phyloP scores from a whole-genome alignment of 176 grass and related monocot genomes.

The Bothriochloa decipiens region DNA sequence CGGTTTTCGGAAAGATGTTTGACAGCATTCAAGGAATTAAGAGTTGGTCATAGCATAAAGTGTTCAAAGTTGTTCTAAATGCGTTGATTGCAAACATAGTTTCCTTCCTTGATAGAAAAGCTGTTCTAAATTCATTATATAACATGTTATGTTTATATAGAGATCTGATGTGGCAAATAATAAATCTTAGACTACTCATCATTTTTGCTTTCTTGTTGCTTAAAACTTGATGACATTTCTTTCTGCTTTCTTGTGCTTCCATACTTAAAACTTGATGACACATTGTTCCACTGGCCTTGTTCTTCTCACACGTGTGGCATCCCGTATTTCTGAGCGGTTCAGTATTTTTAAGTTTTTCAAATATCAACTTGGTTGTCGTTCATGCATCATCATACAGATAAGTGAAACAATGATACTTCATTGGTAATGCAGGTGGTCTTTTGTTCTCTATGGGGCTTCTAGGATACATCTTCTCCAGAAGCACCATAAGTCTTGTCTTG shows the following conservation, averaged over 20 bases:
- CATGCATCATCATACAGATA: conserved; percentile 9
- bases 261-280: not conserved
- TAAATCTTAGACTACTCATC: not conserved
- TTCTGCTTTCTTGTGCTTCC: not conserved
- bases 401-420: not conserved
- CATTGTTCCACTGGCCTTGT: not conserved
- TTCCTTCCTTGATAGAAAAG: not conserved
- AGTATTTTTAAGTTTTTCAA: not conserved
- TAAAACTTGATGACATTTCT: too few relatives aligned
- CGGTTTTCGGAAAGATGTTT: conserved; percentile 3
- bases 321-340: not conserved
- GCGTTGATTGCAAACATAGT: conserved; percentile 1
- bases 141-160: not conserved
- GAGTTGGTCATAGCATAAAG: conserved; percentile 7
- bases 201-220: not conserved
- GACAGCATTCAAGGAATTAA: not conserved
- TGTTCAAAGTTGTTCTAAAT: not conserved
- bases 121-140: not conserved
- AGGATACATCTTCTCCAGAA: conserved; percentile 71
- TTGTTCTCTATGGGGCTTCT: conserved; percentile 66
- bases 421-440: conserved; percentile 66
- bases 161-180: not conserved
- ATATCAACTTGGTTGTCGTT: not conserved
- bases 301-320: not conserved
- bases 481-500: conserved; percentile 56